A percentile compares a stretch with the other conserved stretches of the same genome.
Evolutionary conservation across 2,329 filamentous ascomycete genomes (phyloP).

Genomic region (Alternaria hordeiaustralica): DNA sequence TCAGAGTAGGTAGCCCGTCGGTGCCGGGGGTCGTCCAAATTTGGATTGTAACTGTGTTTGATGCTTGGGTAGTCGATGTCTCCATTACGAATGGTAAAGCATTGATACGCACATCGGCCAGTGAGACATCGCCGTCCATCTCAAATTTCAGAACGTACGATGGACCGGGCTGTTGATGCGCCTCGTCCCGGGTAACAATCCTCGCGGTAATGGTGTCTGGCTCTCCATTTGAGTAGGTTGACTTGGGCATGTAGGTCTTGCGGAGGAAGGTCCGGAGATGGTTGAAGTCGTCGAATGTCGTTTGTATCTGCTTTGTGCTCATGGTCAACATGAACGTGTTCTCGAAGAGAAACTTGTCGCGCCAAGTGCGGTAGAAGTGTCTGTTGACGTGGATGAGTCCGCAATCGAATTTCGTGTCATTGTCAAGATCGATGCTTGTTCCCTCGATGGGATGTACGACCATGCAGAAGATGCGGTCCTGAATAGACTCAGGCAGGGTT

Average conservation of each 20-base stretch:
- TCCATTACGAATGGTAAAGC: not conserved
- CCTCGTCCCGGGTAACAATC: not conserved
- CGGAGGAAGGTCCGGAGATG: not conserved
- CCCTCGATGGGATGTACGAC: not conserved
- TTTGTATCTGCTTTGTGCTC: not conserved
- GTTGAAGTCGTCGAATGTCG: not conserved
- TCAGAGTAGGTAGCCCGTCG: rapidly evolving
- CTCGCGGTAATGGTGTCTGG: not conserved
- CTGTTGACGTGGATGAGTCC: not conserved
- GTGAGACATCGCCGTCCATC: rapidly evolving
- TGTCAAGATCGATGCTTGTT: rapidly evolving
- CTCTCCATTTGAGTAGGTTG: not conserved
- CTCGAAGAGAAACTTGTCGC: not conserved
- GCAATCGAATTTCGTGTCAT: not conserved
- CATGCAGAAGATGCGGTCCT: not conserved
- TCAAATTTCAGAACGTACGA: not conserved
- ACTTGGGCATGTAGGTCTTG: not conserved
- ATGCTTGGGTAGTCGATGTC: not conserved
- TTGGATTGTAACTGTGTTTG: not conserved
- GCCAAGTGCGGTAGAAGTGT: not conserved
- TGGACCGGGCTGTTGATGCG: not conserved
- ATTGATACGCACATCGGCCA: not conserved
- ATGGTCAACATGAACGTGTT: not conserved
- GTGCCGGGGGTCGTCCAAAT: not conserved
- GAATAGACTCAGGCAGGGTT: not conserved